Conservation (phyloP, 768 basidiomycete species). For the Inosperma sp. region DNA sequence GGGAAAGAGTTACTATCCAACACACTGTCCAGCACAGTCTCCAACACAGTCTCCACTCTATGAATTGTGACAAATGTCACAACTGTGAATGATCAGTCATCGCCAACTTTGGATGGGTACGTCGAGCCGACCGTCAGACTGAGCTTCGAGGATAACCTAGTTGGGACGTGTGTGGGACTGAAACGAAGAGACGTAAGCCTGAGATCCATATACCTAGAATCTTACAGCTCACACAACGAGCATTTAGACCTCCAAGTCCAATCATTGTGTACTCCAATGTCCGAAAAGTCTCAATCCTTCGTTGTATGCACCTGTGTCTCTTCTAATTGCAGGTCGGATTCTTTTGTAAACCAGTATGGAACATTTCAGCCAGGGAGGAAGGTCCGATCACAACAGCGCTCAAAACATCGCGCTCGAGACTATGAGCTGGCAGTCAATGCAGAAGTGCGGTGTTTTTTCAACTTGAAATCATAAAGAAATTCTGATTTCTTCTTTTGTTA, state of each 20-base stretch:
- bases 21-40: background rate
- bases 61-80: background rate
- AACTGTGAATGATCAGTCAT: background rate
- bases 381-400: slow-evolving; percentile 6
- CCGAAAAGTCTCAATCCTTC: background rate
- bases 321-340: slow-evolving; percentile 12
- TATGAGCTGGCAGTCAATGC: slow-evolving; percentile 4
- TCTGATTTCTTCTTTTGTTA: slow-evolving; percentile 3
- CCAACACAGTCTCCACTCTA: slow-evolving; percentile 4
- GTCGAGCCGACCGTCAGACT: background rate
- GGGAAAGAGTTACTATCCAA: background rate
- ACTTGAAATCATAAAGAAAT: background rate
- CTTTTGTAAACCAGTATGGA: slow-evolving; percentile 10
- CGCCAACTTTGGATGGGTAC: slow-evolving; percentile 1
- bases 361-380: slow-evolving; percentile 4
- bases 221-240: slow-evolving; percentile 1
- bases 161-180: slow-evolving; percentile 5
- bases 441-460: slow-evolving; percentile 4
- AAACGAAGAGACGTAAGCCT: slow-evolving; percentile 2
- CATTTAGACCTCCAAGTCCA: no score
- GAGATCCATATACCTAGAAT: background rate
- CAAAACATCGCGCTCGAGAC: slow-evolving; percentile 5
- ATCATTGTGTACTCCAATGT: slow-evolving; percentile 12
- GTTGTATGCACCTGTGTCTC: slow-evolving; percentile 8
- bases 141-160: background rate